Base-by-base conservation (phyloP, 140 eudicot genomes). In the Erigeron philadelphicus region DNA sequence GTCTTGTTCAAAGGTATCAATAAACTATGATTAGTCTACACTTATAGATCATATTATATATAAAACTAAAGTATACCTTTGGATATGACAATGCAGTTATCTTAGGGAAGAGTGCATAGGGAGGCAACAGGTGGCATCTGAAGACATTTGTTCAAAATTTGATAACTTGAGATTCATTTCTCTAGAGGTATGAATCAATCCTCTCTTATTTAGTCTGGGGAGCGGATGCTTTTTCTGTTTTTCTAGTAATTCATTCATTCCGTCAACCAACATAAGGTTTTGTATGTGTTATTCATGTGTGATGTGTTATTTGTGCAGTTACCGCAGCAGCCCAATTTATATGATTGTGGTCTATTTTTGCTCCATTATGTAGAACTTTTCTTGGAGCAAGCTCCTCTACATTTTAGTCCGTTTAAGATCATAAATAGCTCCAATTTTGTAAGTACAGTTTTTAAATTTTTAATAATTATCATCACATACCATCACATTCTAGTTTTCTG, bases 71-170 rank as follows among this genome's bases (percentile, higher is more conserved):
- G n/a, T 16, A 13, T 56, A 58, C 9, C 12, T 78, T 8, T 42
- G 54, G 68, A 64, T 70, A 70, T 64, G 65, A 58, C 57, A 61
- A 80, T 76, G 60, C 87, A 92, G 98, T 79, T 92, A 92, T 70
- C 72, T 92, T 41, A 86, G 84, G 79, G 98, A 88, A 83, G 98
- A 92, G 76, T 92, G 98, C 95, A 88, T 77, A 76, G 98, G 81
- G 79, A 84, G 87, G 84, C 91, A 84, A 44, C 82, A 75, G 68
- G 93, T 60, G 52, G 69, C 80, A 68, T 75, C 78, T 73, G 88
- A 88, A 79, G 98, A 79, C 58, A 53, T 84, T 45, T 70, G 78
- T 55, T 86, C 95, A 54, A 92, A 76, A 66, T 92, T 92, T 64
- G 71, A 73, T 41, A 76, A 84, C 71, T 70, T 92, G 82, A 85